Conservation (phyloP, 2,329 filamentous ascomycete genomes). For the Talaromyces sp. region DNA sequence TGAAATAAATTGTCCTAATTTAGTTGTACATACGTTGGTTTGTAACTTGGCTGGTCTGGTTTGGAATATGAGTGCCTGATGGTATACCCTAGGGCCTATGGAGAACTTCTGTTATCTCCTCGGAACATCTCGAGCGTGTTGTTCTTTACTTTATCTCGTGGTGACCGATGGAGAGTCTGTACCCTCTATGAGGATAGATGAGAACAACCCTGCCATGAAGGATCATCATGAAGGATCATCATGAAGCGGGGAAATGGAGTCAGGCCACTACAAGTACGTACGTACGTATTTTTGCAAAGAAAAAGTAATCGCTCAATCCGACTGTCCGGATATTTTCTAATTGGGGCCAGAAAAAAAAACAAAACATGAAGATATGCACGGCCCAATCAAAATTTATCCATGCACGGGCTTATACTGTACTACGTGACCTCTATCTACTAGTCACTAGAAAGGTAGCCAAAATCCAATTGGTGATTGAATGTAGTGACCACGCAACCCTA, state of each 20-base stretch:
- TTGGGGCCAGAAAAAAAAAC: neutral
- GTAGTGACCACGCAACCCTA: neutral
- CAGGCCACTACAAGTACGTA: neutral
- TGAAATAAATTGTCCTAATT: neutral
- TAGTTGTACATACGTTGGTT: neutral
- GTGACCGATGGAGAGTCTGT: neutral
- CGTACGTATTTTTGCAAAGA: neutral
- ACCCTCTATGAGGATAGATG: neutral
- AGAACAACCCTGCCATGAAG: neutral
- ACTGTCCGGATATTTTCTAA: neutral
- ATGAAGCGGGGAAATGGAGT: neutral
- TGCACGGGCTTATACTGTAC: neutral
- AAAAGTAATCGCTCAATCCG: neutral
- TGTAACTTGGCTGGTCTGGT: neutral
- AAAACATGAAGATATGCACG: neutral
- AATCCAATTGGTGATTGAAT: neutral
- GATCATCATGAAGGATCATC: neutral
- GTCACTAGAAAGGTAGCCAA: too few species aligned
- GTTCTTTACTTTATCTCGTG: neutral
- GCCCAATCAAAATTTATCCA: neutral
- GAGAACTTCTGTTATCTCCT: neutral
- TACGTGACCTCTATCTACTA: neutral
- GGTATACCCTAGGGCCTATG: neutral
- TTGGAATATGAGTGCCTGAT: neutral
- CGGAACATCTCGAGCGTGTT: neutral